Evolutionary conservation across 192 early-diverging fungal genomes (phyloP).

Genomic region (Fimicolochytrium jonesii): DNA sequence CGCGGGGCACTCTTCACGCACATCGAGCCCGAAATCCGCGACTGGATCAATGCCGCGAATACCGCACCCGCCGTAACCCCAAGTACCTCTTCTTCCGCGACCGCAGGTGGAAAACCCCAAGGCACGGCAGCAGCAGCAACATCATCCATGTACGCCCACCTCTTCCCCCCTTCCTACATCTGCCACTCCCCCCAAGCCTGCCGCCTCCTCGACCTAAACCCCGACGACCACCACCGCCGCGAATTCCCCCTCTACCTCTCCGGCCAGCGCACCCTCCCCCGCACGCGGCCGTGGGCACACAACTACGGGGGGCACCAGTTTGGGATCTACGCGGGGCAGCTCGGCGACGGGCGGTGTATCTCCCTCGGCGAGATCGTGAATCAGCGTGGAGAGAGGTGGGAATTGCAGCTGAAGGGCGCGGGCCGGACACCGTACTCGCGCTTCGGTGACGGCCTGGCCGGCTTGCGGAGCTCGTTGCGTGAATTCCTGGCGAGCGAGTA

Average conservation of each 20-base stretch:
- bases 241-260: slow-evolving; percentile 7
- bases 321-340: slow-evolving; percentile 41
- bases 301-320: slow-evolving; percentile 47
- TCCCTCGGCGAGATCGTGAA: slow-evolving; percentile 58
- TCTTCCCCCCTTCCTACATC: slow-evolving; percentile 4
- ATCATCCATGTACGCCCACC: background rate
- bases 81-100: too few species aligned
- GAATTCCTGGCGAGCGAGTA: slow-evolving; percentile 72
- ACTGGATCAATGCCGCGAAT: too few species aligned
- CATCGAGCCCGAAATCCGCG: background rate
- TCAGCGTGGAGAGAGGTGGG: slow-evolving; percentile 39
- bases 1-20: slow-evolving; percentile 7
- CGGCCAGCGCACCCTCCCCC: background rate
- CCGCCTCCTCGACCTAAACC: background rate
- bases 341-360: slow-evolving; percentile 83
- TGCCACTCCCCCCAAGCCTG: background rate
- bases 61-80: too few species aligned
- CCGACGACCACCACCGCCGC: background rate
- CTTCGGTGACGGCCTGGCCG: slow-evolving; percentile 79
- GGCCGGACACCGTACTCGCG: slow-evolving; percentile 78
- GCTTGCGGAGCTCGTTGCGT: slow-evolving; percentile 71
- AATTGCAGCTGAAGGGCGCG: slow-evolving; percentile 80
- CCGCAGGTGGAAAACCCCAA: too few species aligned
- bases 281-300: slow-evolving; percentile 28
- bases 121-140: too few species aligned